These are phyloP conservation scores for Pisolithus thermaeus DNA, from an alignment of 1,284 basidiomycete species.

Conservation along the genomic window DNA sequence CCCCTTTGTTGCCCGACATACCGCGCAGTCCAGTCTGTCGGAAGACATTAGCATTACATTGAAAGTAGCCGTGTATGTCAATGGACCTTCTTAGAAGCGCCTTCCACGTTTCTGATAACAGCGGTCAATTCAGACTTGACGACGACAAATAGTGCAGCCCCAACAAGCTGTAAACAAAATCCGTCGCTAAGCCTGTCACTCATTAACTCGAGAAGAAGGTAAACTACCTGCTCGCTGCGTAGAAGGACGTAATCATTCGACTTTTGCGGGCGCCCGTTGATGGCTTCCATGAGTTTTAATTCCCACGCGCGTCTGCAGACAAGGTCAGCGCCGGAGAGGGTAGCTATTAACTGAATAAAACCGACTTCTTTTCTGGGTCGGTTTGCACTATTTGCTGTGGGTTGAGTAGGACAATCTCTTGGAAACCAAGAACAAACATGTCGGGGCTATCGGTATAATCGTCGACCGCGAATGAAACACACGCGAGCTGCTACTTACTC, in stretches of 20 bases:
- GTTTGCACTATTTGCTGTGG: constrained; percentile 96
- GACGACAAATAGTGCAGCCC: constrained; percentile 86
- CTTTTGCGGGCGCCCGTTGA: constrained; percentile 64
- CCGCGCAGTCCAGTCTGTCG: constrained; percentile 88
- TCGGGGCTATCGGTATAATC: constrained; percentile 60
- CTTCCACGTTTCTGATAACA: constrained; percentile 88
- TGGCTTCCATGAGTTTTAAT: constrained; percentile 70
- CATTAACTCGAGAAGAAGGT: neutral
- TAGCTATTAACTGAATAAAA: neutral
- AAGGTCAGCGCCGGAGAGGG: neutral
- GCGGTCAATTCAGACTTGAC: constrained; percentile 74
- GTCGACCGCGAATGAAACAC: neutral
- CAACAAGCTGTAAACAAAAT: constrained; percentile 68
- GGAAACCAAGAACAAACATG: constrained; percentile 89
- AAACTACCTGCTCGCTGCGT: constrained; percentile 80
- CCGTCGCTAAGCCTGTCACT: neutral
- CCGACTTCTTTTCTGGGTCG: constrained; percentile 87
- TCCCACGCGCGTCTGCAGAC: constrained; percentile 78
- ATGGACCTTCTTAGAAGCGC: constrained; percentile 79
- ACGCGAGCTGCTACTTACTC: constrained; percentile 42
- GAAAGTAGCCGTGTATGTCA: neutral
- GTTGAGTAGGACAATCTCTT: constrained; percentile 96
- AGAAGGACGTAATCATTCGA: constrained; percentile 78
- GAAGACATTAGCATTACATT: constrained; percentile 6
- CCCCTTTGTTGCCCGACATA: constrained; percentile 97